Conservation (phyloP, 148 eudicot genomes). For the Silene conica region DNA sequence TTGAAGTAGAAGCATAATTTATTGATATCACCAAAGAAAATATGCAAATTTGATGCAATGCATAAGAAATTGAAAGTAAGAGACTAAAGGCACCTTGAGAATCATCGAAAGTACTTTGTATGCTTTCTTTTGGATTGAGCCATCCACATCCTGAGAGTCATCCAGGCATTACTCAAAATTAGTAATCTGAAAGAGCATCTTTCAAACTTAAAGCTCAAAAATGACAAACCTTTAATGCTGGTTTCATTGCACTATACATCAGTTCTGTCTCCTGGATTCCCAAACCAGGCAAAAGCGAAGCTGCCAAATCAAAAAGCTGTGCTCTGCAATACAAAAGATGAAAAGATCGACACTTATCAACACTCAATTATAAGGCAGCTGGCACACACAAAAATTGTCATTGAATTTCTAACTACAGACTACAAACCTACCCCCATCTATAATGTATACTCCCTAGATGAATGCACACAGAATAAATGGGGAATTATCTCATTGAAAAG, state of each 20-base stretch:
- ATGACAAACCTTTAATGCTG: slow-evolving; percentile 63
- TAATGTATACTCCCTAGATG: background rate
- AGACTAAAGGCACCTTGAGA: slow-evolving; percentile 48
- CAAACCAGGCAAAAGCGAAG: slow-evolving; percentile 80
- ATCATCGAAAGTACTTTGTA: slow-evolving; percentile 80
- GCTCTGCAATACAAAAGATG: slow-evolving; percentile 47
- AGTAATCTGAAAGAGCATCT: background rate
- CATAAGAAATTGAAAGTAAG: slow-evolving; percentile 1
- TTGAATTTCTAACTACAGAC: background rate
- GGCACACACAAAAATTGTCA: background rate
- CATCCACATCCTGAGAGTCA: slow-evolving; percentile 61
- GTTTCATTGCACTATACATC: slow-evolving; percentile 46
- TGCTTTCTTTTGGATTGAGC: slow-evolving; percentile 90
- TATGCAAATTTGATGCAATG: background rate
- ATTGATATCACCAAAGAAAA: background rate
- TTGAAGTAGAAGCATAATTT: background rate
- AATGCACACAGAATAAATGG: background rate
- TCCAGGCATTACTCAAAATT: slow-evolving; percentile 6
- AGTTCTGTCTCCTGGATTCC: slow-evolving; percentile 51
- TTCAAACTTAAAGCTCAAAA: background rate
- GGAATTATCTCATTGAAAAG: background rate
- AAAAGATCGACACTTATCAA: slow-evolving; percentile 3
- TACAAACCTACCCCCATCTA: background rate
- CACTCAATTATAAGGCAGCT: background rate
- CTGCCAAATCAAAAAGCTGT: slow-evolving; percentile 71